Evolutionary conservation across 441 rosid genomes (phyloP), one percentile per base, ranked within the genome.

Genomic region (Gossypium trilobum): DNA sequence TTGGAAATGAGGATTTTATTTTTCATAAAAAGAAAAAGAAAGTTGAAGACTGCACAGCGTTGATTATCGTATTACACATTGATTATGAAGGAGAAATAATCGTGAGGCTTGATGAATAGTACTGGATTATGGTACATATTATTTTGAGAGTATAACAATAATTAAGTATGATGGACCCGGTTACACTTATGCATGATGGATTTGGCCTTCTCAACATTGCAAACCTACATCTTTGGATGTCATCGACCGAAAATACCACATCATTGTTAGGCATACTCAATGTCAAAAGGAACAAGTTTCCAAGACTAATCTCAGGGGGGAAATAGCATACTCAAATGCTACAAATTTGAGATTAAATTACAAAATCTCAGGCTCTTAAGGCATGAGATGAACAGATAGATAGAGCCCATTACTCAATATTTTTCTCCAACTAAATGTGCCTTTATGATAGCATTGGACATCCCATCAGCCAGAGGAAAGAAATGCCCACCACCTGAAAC

Each of bases 401-500:
- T 33, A 54, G n/a, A 7, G 48, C 7, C 23, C 16, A 44, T 20
- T 19, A 20, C 39, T 27, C 39, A 46, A 70, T 72, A 79, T 63
- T 75, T 48, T 48, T 82, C 79, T 6, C 79, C 78, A 4, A 56
- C 72, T 62, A 84, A 72, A 71, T 83, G 79, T 14, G 84, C 59
- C 70, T 74, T 89, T 3, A 91, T 54, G 16, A 93, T 84, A 33
- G 72, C 73, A 72, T 86, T 67, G 25, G 73, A 54, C 81, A 84
- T 85, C 56, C 91, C 89, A 11, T 80, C 83, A 0, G 78, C 71
- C 11, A 0, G 4, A 20, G 86, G 79, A 65, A 87, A 84, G 51
- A 82, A 0, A 79, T 93, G 98, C 4, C 97, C 96, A 0, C 79
- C 76, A 78, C 89, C 91, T 4, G 86, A 76, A 3, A 90, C 62